These are phyloP conservation scores for Chalaropsis ovoidea DNA, from an alignment of 2,329 filamentous ascomycete genomes.

Conservation along the genomic window DNA sequence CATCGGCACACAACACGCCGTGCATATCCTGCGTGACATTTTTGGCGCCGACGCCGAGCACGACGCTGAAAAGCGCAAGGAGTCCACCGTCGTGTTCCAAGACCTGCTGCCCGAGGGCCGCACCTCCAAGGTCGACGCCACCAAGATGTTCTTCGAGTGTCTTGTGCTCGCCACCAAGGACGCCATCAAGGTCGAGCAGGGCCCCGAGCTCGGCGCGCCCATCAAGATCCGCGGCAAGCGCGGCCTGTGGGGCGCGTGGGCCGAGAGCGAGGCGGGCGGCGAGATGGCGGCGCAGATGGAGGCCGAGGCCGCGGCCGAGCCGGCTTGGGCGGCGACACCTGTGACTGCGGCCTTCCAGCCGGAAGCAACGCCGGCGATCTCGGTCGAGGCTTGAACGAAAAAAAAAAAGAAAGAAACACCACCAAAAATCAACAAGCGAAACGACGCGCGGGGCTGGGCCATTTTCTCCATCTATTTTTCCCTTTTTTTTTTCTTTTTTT, in stretches of 20 bases:
- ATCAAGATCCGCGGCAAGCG: conserved; percentile 83
- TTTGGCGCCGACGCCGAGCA: conserved; percentile 66
- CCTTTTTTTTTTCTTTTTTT: conserved; percentile 1
- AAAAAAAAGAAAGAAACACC: not conserved
- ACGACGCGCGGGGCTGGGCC: not conserved
- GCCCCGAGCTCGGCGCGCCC: conserved; percentile 61
- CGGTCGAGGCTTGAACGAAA: conserved; percentile 25
- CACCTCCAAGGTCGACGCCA: conserved; percentile 80
- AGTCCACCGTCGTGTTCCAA: conserved; percentile 74
- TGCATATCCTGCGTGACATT: conserved; percentile 81
- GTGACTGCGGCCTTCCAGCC: not conserved
- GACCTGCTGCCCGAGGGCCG: conserved; percentile 73
- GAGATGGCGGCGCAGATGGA: conserved; percentile 47
- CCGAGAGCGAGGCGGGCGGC: conserved; percentile 61
- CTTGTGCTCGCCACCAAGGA: conserved; percentile 95
- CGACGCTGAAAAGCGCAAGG: conserved; percentile 61
- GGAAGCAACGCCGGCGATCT: conserved; percentile 21
- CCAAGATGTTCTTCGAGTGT: conserved; percentile 99
- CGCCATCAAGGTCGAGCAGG: conserved; percentile 91
- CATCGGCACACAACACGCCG: conserved; percentile 85
- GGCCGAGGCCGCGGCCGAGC: conserved; percentile 33
- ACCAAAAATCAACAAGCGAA: conserved; percentile 8
- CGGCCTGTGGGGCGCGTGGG: conserved; percentile 95
- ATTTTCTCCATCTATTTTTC: not conserved
- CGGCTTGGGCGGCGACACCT: conserved; percentile 4